These are phyloP conservation scores for Xylaria sp. DNA, from an alignment of 2,329 filamentous ascomycete species.

Conservation along the genomic window DNA sequence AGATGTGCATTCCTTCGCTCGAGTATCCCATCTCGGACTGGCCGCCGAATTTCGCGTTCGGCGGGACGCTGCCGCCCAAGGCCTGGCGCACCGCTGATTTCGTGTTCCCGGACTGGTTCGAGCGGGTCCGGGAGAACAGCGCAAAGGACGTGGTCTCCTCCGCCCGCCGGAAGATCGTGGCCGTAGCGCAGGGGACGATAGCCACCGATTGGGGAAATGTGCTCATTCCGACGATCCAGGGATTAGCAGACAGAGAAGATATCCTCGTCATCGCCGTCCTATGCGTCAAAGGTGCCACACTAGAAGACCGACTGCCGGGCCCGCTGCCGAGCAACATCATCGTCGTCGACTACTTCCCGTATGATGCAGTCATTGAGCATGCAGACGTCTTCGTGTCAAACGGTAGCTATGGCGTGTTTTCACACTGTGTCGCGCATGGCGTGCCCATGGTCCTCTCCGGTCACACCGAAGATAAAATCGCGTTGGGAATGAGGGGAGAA, in stretches of 20 bases:
- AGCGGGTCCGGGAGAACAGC: conserved; percentile 52
- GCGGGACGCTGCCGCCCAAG: conserved; percentile 53
- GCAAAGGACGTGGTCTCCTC: conserved; percentile 41
- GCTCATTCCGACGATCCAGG: conserved; percentile 57
- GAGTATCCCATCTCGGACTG: conserved; percentile 53
- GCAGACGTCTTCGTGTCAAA: conserved; percentile 58
- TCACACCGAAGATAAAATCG: conserved; percentile 53
- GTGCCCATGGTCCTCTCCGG: conserved; percentile 60
- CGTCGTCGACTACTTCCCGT: conserved; percentile 50
- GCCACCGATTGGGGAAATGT: conserved; percentile 54
- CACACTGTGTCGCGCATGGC: conserved; percentile 56
- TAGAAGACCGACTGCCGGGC: conserved; percentile 38
- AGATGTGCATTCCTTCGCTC: conserved; percentile 53
- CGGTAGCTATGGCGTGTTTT: conserved; percentile 59
- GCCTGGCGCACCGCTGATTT: conserved; percentile 46
- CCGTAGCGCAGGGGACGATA: conserved; percentile 60
- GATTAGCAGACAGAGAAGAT: conserved; percentile 54
- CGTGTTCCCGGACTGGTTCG: conserved; percentile 55
- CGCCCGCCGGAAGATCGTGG: conserved; percentile 53
- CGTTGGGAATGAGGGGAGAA: conserved; percentile 54
- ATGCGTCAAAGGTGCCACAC: conserved; percentile 43
- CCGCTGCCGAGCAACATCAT: conserved; percentile 42
- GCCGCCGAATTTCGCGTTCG: conserved; percentile 54
- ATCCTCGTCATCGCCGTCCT: conserved; percentile 51
- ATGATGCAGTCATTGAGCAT: conserved; percentile 49